Base-by-base conservation (phyloP, 805 yeast species). In the Lipomyces lipofer region DNA sequence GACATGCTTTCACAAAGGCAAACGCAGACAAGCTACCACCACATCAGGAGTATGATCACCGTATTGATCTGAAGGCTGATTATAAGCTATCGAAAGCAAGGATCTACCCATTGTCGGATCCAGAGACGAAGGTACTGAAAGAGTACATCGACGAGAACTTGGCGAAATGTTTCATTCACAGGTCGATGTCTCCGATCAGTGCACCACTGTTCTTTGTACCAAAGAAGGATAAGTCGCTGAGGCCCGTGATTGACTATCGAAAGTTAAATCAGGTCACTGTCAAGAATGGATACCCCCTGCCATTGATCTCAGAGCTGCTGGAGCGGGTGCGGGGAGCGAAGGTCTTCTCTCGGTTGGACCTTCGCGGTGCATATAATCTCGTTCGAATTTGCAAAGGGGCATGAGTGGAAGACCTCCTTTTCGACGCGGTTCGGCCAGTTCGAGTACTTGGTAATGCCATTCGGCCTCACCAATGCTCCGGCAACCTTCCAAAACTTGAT, bases 391-490 rank as follows among this genome's bases (percentile, higher is more conserved):
- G 35, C 35, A 4, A 17, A 32, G 10, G 35, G 35, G 3, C 35
- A 32, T 9, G 35, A 32, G 10, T 32, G 35, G n/a, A 62, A 65
- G 28, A 66, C 67, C 7, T 64, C 69, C 19, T 67, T 68, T 36
- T 29, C n/a, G 4, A 58, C 67, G 1, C 52, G 28, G 2, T 6
- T n/a, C 9, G 71, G 68, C 8, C 51, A 53, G 4, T 65, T 48
- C 46, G 61, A 67, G 43, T 67, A 58, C 56, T 45, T 28, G 2
- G 69, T 63, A 3, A 64, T 67, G 67, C 69, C 68, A 0, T 65
- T 67, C 50, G 70, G 69, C 1, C 48, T 64, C 40, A 28, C 55
- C 15, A 65, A 63, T 47, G 69, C 67, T 1, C 69, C 69, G 1
- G 63, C 66, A 1, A 52, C 62, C 5, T 67, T 68, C 46, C 70